Evolutionary conservation across 805 yeast genomes (phyloP), one percentile per base, ranked within the genome.

Genomic region (Starmerella apis): DNA sequence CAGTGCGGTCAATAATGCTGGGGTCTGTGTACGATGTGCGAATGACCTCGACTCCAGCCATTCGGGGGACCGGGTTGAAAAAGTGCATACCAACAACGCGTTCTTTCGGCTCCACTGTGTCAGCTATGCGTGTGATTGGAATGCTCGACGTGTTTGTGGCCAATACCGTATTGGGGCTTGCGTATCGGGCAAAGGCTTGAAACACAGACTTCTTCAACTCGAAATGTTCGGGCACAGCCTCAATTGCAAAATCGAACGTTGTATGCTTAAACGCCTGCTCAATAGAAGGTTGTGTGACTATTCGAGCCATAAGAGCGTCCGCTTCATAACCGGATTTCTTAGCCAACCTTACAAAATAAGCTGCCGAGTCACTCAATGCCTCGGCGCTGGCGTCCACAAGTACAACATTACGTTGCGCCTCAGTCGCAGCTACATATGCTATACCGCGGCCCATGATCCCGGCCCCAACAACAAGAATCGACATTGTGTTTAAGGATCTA

Each of bases 401-500:
- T 14, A 59, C 57, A 10, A 69, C 73, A 19, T 60, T 57, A 3
- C 65, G 58, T 28, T 64, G 59, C 23, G 71, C 69, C 47, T 61
- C 61, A 13, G 65, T 63, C 28, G 71, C 69, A 3, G 73, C 71
- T 3, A 68, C 71, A 23, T 63, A 60, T 22, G 73, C 73, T 32
- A 69, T 69, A 16, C 73, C 73, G 0, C 67, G 65, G 19, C 73
- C 72, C 73, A 69, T 69, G 50, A 69, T 71, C 43, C 73, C 73
- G 1, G 72, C 67, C 16, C 73, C 73, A 33, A 69, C 60, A 4
- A 50, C 51, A 2, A 50, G 18, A 1, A 50, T 18, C 16, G 43
- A 19, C 52, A 49, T 49, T 23, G 30, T 16, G n/a, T n/a, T n/a
- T n/a, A n/a, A n/a, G n/a, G n/a, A n/a, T n/a, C n/a, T n/a, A n/a